Base-by-base conservation (phyloP, 345 rosid genomes). In the Fremontodendron californicum region DNA sequence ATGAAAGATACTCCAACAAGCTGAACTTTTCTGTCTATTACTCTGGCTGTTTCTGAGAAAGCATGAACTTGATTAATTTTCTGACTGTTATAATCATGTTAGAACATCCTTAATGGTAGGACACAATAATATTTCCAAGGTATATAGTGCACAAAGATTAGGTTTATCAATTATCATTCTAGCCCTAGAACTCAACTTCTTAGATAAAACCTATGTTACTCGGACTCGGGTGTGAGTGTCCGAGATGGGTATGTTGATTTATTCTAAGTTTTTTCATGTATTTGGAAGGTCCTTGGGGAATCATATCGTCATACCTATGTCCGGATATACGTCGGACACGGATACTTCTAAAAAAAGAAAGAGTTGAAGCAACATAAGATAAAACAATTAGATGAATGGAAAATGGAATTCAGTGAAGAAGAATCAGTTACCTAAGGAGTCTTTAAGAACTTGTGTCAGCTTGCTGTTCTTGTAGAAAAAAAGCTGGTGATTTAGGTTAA, bases 371-470 rank as follows among this genome's bases (percentile, higher is more conserved):
- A n/a, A n/a, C n/a, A n/a, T 33, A 1, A 31, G n/a, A 29, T 16
- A 45, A 45, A 25, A 6, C 4, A 45, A 69, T 69, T 25, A 58
- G 19, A 31, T 5, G 13, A 48, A 33, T 54, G 77, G 63, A 31
- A 46, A 21, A 52, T 43, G 57, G 65, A 19, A 52, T 58, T 48
- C 27, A 23, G 55, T 23, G 19, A 52, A 74, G 67, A 79, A 46
- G 11, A 73, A 46, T 51, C 58, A 71, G 33, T 85, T 89, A 91
- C 97, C 97, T 6, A 93, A 83, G 29, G 96, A 93, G 82, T 93
- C 97, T 84, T 90, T 88, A 58, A 93, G 93, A 74, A 93, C 90
- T 75, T 87, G 94, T 11, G 97, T 91, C 83, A 93, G 88, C 91
- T 90, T 93, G 88, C 93, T 91, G 77, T 93, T 93, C 90, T 96